Evolutionary conservation across 2,329 filamentous ascomycete genomes (phyloP), one percentile per base, ranked within the genome.

Genomic region (Fusarium torulosum): DNA sequence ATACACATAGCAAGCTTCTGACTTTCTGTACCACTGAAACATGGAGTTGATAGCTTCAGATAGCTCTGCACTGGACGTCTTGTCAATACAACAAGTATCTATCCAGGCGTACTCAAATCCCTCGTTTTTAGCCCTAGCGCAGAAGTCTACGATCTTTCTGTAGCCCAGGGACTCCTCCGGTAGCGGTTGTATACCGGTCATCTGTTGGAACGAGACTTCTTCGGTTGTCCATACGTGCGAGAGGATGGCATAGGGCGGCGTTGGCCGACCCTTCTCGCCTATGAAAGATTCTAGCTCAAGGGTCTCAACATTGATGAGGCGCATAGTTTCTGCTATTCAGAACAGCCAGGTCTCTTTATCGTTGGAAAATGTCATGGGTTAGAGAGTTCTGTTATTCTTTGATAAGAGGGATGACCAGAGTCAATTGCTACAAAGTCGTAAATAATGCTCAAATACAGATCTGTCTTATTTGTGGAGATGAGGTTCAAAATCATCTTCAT

Each of bases 61-160:
- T 1, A 63, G 23, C 20, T 63, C 59, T 5, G 59, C 59, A 5
- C 59, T 63, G 5, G 58, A 63, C 1, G 59, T 63, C 9, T 63
- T 63, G 33, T 63, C 59, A 27, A 63, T 63, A 0, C 59, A 63
- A 6, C 59, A 63, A 17, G 59, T 63, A 3, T 63, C 59, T 4
- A 63, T 23, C 59, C 59, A 63, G 1, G 38, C 59, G n/a, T 63
- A 46, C 11, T 58, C 51, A 41, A 63, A 63, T 38, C 59, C 59
- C 50, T 63, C 59, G 42, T 13, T 21, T 3, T 54, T 55, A 2
- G 37, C 59, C 4, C 56, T 62, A 8, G 37, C 21, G 10, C 58
- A 62, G 7, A 62, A 63, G 20, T 56, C 58, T 2, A 63, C 27
- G 2, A 62, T 62, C 5, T 62, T 62, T 4, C 31, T 33, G n/a